Evolutionary conservation across 2,329 filamentous ascomycete genomes (phyloP).

Genomic region (Neofusicoccum kwambonambiense): DNA sequence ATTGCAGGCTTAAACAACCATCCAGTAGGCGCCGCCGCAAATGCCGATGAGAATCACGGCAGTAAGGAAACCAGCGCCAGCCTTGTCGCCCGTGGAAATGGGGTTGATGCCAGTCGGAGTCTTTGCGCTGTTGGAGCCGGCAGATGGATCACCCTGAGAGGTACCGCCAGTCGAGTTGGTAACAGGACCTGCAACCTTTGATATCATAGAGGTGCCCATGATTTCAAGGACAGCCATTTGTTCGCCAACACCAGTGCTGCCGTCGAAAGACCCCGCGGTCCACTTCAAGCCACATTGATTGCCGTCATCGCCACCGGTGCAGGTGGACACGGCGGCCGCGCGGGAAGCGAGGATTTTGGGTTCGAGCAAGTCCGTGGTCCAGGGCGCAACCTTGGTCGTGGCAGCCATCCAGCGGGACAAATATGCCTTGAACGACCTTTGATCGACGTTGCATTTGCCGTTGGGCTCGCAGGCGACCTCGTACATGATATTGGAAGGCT

Average conservation of each 20-base stretch:
- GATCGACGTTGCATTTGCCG: constrained; percentile 48
- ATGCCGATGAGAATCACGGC: constrained; percentile 56
- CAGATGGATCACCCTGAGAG: constrained; percentile 46
- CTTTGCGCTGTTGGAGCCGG: constrained; percentile 34
- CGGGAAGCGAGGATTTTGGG: constrained; percentile 56
- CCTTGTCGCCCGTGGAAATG: constrained; percentile 62
- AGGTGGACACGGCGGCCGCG: constrained; percentile 54
- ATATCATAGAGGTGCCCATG: constrained; percentile 42
- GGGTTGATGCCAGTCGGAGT: constrained; percentile 29
- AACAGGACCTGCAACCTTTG: constrained; percentile 26
- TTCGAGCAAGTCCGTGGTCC: constrained; percentile 43
- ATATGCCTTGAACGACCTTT: constrained; percentile 48
- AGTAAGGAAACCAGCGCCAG: constrained; percentile 67
- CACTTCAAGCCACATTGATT: constrained; percentile 49
- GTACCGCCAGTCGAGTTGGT: constrained; percentile 54
- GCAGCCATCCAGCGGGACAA: constrained; percentile 45
- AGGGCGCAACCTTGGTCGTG: constrained; percentile 41
- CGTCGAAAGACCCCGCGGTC: constrained; percentile 46
- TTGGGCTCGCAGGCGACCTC: constrained; percentile 49
- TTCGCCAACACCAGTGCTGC: constrained; percentile 54
- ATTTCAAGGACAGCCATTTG: constrained; percentile 60
- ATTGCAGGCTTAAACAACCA: constrained; percentile 40
- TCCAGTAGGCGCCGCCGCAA: constrained; percentile 56
- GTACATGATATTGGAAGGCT: constrained; percentile 42
- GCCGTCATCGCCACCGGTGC: constrained; percentile 49